Percentiles rank a stretch among this genome's conserved stretches.
phyloP scores from a whole-genome alignment of 495 filamentous ascomycete genomes.

The Neurospora intermedia region DNA sequence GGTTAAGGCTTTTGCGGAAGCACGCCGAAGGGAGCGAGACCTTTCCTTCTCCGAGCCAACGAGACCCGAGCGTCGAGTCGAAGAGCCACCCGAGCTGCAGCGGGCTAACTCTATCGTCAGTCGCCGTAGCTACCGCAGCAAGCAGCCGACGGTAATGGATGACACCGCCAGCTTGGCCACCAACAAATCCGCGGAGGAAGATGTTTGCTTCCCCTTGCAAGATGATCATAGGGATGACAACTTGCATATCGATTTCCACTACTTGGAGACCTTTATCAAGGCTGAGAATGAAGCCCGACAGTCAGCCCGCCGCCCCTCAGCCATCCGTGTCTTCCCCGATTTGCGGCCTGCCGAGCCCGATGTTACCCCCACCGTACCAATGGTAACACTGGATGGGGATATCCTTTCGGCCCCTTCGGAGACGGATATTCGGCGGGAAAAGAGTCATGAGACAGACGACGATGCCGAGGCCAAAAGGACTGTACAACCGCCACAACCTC shows the following conservation, averaged over 20 bases:
- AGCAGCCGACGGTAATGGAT: slow-evolving; percentile 31
- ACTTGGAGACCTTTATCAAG: slow-evolving; percentile 69
- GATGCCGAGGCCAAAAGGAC: slow-evolving; percentile 8
- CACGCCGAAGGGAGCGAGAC: slow-evolving; percentile 46
- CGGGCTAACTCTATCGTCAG: slow-evolving; percentile 63
- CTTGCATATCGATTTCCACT: slow-evolving; percentile 72
- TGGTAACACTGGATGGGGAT: slow-evolving; percentile 38
- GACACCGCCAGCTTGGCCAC: slow-evolving; percentile 40
- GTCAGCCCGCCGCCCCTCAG: slow-evolving; percentile 25
- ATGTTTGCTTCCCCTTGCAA: slow-evolving; percentile 70
- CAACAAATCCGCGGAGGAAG: slow-evolving; percentile 57
- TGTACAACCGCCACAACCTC: slow-evolving; percentile 17
- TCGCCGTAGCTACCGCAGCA: slow-evolving; percentile 40
- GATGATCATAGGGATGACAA: slow-evolving; percentile 33
- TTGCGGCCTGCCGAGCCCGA: slow-evolving; percentile 26
- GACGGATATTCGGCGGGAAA: slow-evolving; percentile 22
- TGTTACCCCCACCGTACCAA: slow-evolving; percentile 11
- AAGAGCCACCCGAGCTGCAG: slow-evolving; percentile 56
- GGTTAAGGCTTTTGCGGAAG: slow-evolving; percentile 91
- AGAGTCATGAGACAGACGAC: slow-evolving; percentile 20
- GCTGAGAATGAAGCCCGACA: slow-evolving; percentile 41
- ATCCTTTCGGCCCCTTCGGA: slow-evolving; percentile 34
- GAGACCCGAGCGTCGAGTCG: slow-evolving; percentile 23
- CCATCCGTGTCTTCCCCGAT: slow-evolving; percentile 50
- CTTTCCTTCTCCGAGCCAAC: slow-evolving; percentile 36